Conservation (phyloP, 2,329 filamentous ascomycete genomes). For the Fonsecaea pedrosoi region DNA sequence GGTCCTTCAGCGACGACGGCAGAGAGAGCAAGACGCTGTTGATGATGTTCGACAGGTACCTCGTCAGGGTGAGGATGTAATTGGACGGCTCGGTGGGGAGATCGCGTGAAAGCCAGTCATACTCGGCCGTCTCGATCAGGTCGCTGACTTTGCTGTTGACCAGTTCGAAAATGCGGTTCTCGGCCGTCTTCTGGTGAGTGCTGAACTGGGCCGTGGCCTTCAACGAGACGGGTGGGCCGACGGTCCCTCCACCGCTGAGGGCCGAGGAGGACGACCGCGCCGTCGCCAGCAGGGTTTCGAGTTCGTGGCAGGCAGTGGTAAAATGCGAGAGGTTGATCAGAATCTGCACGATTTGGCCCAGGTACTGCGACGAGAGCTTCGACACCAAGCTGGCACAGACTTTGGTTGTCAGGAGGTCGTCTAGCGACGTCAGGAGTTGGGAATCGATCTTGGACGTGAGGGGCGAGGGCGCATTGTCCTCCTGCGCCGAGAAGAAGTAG, state of each 20-base stretch:
- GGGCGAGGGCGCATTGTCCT: slow-evolving; percentile 79
- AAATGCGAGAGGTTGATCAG: slow-evolving; percentile 98
- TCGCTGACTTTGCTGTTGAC: slow-evolving; percentile 99
- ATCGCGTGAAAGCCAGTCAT: slow-evolving; percentile 77
- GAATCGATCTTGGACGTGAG: slow-evolving; percentile 78
- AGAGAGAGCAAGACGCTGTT: slow-evolving; percentile 88
- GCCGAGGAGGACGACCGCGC: slow-evolving; percentile 70
- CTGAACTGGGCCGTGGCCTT: slow-evolving; percentile 82
- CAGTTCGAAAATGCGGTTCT: slow-evolving; percentile 97
- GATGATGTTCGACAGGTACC: slow-evolving; percentile 96
- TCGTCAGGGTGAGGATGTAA: slow-evolving; percentile 94
- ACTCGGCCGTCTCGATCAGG: slow-evolving; percentile 94
- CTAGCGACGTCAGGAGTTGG: slow-evolving; percentile 84
- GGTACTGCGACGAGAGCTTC: slow-evolving; percentile 85
- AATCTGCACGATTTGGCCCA: slow-evolving; percentile 98
- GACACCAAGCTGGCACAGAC: slow-evolving; percentile 91
- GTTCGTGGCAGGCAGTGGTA: slow-evolving; percentile 86
- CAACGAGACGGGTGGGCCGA: slow-evolving; percentile 59
- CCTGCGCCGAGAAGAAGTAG: slow-evolving; percentile 95
- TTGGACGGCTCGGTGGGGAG: slow-evolving; percentile 77
- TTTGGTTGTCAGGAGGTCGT: slow-evolving; percentile 89
- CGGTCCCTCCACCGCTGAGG: background rate
- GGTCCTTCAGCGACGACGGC: slow-evolving; percentile 94
- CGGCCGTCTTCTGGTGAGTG: slow-evolving; percentile 90
- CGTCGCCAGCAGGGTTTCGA: slow-evolving; percentile 84